Conservation (phyloP, 306 rosid genomes). For the Vigna hirtella region DNA sequence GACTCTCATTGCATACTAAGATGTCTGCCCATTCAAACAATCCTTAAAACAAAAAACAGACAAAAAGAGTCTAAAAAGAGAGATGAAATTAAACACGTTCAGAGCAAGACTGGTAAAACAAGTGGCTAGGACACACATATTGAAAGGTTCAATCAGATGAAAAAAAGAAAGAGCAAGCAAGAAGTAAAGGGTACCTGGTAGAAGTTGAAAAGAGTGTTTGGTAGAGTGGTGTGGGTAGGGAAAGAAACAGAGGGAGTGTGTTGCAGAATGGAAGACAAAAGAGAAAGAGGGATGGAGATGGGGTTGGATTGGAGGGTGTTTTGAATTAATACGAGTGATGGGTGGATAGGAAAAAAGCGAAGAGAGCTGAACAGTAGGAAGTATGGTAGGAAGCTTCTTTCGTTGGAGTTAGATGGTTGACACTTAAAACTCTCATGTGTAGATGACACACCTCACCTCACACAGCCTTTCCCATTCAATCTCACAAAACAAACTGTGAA, state of each 20-base stretch:
- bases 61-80: neutral
- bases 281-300: conserved; percentile 1
- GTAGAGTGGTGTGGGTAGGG: conserved; percentile 7
- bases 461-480: too few relatives aligned
- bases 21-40: neutral
- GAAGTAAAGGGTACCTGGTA: conserved; percentile 51
- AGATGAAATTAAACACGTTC: conserved; percentile 26
- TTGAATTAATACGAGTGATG: conserved; percentile 43
- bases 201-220: conserved; percentile 14
- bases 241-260: conserved; percentile 3
- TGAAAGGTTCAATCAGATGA: neutral
- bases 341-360: neutral
- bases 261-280: conserved; percentile 26
- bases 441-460: conserved; percentile 22
- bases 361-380: conserved; percentile 51
- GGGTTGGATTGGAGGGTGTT: conserved; percentile 26
- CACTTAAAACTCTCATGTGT: conserved; percentile 33
- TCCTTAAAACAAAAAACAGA: neutral
- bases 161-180: neutral
- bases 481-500: too few relatives aligned
- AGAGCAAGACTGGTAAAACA: neutral
- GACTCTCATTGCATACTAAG: neutral
- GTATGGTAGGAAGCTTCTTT: conserved; percentile 73
- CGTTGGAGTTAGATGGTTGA: conserved; percentile 43
- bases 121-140: neutral